phyloP scores from a whole-genome alignment of 345 rosid species.

The Turritis glabra region DNA sequence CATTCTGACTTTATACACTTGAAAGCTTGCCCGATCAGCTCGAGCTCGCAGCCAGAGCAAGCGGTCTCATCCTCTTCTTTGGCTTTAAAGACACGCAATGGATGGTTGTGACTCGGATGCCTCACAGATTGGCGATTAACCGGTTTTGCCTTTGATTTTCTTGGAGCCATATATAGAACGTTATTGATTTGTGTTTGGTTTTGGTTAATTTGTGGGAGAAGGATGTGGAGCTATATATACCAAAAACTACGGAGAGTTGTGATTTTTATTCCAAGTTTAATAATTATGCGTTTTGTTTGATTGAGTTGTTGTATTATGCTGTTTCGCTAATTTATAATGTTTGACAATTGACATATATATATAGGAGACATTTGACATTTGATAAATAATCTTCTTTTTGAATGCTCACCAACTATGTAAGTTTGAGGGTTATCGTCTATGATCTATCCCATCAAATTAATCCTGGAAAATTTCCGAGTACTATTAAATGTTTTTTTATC shows the following conservation, averaged over 20 bases:
- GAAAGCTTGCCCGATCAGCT: background rate
- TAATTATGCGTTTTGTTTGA: background rate
- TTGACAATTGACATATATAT: background rate
- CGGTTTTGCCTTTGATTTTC: background rate
- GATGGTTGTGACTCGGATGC: conserved; percentile 2
- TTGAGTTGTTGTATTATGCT: conserved; percentile 2
- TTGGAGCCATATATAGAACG: background rate
- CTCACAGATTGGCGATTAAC: conserved; percentile 12
- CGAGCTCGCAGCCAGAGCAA: conserved; percentile 11
- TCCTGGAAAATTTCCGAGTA: too few relatives aligned
- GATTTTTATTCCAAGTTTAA: background rate
- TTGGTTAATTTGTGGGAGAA: background rate
- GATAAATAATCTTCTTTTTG: background rate
- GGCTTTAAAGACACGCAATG: conserved; percentile 6
- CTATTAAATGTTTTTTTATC: too few relatives aligned
- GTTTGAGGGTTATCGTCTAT: too few relatives aligned
- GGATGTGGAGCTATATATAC: background rate
- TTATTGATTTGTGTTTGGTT: background rate
- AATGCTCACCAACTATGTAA: too few relatives aligned
- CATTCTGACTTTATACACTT: background rate
- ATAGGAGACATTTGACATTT: background rate
- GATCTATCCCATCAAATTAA: too few relatives aligned
- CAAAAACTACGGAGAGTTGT: background rate
- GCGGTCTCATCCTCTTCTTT: background rate
- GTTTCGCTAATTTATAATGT: background rate